phyloP scores from a whole-genome alignment of 2,329 filamentous ascomycete species.

The Orbilia brochopaga region DNA sequence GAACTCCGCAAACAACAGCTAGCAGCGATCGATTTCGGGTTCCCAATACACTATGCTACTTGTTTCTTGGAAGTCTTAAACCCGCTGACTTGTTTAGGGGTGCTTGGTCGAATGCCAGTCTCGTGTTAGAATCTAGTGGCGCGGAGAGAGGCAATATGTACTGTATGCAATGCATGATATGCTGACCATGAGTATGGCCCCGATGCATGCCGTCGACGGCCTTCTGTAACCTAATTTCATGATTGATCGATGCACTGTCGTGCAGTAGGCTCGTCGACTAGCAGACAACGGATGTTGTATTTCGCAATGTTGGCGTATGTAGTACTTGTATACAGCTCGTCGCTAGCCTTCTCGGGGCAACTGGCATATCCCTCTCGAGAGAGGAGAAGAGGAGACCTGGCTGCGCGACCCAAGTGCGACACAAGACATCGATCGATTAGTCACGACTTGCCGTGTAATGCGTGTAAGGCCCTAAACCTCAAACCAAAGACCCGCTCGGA shows the following conservation, averaged over 20 bases:
- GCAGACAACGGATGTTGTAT: background rate
- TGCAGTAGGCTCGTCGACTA: constrained; percentile 1
- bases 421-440: too few relatives aligned
- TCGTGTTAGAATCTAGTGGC: background rate
- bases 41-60: background rate
- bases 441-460: background rate
- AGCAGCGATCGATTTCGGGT: background rate
- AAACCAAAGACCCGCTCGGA: background rate
- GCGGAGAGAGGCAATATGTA: constrained; percentile 23
- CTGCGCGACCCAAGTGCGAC: too few relatives aligned
- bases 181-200: constrained; percentile 34
- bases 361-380: too few relatives aligned
- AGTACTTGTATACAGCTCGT: too few relatives aligned
- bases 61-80: background rate
- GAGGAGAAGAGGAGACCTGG: too few relatives aligned
- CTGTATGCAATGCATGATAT: background rate
- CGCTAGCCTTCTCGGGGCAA: too few relatives aligned
- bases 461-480: background rate
- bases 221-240: constrained; percentile 50
- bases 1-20: background rate
- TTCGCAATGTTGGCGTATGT: constrained; percentile 17
- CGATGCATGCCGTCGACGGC: constrained; percentile 51
- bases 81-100: background rate
- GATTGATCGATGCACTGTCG: background rate
- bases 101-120: too few relatives aligned